Evolutionary conservation across 2,329 filamentous ascomycete species (phyloP).

Genomic region (Clonostachys rhizophaga): DNA sequence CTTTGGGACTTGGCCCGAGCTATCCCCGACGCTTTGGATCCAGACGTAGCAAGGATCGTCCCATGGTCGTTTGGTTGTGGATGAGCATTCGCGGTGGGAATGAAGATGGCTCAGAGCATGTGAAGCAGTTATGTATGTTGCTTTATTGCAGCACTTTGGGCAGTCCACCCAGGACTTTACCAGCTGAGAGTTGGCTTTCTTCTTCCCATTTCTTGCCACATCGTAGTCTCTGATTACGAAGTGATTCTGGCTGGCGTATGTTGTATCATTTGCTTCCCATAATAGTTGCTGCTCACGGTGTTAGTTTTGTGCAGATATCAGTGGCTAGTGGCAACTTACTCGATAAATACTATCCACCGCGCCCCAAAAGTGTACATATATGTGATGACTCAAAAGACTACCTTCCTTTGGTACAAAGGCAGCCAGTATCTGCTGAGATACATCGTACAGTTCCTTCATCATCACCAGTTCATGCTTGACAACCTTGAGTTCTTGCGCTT

Average conservation of each 20-base stretch:
- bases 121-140: not conserved
- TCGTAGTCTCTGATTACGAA: not conserved
- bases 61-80: not conserved
- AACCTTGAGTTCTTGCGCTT: not conserved
- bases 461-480: not conserved
- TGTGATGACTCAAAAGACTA: conserved; percentile 3
- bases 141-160: not conserved
- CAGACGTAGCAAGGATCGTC: conserved; percentile 2
- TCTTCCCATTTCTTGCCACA: not conserved
- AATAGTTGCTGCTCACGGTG: not conserved
- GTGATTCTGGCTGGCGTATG: not conserved
- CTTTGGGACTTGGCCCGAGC: not conserved
- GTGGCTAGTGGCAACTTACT: conserved; percentile 4
- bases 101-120: not conserved
- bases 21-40: not conserved
- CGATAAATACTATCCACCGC: conserved; percentile 8
- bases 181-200: not conserved
- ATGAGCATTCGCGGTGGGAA: not conserved
- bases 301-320: not conserved
- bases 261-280: not conserved
- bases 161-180: not conserved
- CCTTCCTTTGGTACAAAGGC: conserved; percentile 3
- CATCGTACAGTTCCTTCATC: not conserved
- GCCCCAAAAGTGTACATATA: conserved; percentile 11
- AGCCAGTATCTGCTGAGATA: conserved; percentile 1